Percentiles rank a stretch among this genome's conserved stretches.
These are phyloP conservation scores for Talaromyces ruber DNA, from an alignment of 495 filamentous ascomycete species.

Conservation along the genomic window DNA sequence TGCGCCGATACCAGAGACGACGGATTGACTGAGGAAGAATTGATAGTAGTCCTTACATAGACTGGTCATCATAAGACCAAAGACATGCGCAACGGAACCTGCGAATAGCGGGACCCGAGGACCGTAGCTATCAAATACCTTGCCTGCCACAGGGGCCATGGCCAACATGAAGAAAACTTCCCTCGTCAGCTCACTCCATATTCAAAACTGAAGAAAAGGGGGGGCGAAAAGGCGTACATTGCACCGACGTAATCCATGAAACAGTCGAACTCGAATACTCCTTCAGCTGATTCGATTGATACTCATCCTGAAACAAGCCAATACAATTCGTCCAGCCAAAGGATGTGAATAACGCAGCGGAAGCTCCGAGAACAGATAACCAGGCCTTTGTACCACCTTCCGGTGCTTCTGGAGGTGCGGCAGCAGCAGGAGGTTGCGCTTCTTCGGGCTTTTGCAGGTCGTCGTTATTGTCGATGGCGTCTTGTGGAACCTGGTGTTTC, in stretches of 20 bases:
- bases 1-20: constrained; percentile 41
- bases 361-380: neutral
- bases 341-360: neutral
- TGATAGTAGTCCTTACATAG: constrained; percentile 38
- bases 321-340: constrained; percentile 11
- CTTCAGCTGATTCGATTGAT: constrained; percentile 22
- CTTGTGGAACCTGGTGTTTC: neutral
- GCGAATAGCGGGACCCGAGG: constrained; percentile 38
- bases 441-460: neutral
- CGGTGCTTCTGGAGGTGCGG: neutral
- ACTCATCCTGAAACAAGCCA: constrained; percentile 45
- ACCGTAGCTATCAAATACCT: constrained; percentile 68
- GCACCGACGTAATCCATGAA: constrained; percentile 14
- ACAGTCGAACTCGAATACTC: constrained; percentile 10
- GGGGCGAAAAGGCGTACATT: neutral
- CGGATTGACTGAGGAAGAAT: constrained; percentile 31
- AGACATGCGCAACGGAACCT: constrained; percentile 55
- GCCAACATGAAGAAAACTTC: constrained; percentile 5
- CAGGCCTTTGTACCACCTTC: constrained; percentile 3
- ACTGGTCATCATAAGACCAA: constrained; percentile 68
- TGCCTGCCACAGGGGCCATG: constrained; percentile 53
- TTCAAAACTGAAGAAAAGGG: neutral
- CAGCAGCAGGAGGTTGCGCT: neutral
- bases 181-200: neutral
- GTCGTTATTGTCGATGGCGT: neutral